Conservation (phyloP, 805 yeast genomes). For the Schwanniomyces vanrijiae region DNA sequence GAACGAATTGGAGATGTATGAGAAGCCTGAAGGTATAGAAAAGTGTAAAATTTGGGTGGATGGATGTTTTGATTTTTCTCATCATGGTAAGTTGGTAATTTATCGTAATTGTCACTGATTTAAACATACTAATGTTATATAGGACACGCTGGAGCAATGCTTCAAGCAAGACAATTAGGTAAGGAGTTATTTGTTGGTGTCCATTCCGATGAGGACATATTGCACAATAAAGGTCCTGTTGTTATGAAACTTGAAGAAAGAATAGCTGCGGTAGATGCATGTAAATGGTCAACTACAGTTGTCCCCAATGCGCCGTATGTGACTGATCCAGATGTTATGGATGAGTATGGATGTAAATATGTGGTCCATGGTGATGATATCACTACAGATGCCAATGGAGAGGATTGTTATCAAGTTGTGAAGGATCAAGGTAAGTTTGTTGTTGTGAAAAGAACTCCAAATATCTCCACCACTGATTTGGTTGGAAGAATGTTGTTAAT, state of each 20-base stretch:
- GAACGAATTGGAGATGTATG: conserved; percentile 28
- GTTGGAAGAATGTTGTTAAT: conserved; percentile 81
- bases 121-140: conserved; percentile 2
- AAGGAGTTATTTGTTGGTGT: conserved; percentile 79
- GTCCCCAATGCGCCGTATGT: conserved; percentile 89
- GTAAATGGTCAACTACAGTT: conserved; percentile 81
- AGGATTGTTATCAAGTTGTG: conserved; percentile 84
- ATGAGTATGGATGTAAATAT: conserved; percentile 68
- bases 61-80: conserved; percentile 97
- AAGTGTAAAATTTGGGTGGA: conserved; percentile 82
- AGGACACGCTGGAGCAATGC: conserved; percentile 91
- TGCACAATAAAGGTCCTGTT: conserved; percentile 84
- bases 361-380: conserved; percentile 99
- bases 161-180: conserved; percentile 88
- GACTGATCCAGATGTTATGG: conserved; percentile 81
- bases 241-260: conserved; percentile 87
- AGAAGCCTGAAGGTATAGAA: conserved; percentile 43
- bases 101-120: neutral
- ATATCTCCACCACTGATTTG: conserved; percentile 91
- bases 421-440: conserved; percentile 83
- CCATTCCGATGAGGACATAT: conserved; percentile 87
- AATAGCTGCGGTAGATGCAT: conserved; percentile 79
- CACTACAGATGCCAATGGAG: conserved; percentile 93
- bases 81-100: conserved; percentile 65
- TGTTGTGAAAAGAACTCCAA: conserved; percentile 92